Conservation (phyloP, 352 stramenopile genomes). For the Thalassiosira sp. region DNA sequence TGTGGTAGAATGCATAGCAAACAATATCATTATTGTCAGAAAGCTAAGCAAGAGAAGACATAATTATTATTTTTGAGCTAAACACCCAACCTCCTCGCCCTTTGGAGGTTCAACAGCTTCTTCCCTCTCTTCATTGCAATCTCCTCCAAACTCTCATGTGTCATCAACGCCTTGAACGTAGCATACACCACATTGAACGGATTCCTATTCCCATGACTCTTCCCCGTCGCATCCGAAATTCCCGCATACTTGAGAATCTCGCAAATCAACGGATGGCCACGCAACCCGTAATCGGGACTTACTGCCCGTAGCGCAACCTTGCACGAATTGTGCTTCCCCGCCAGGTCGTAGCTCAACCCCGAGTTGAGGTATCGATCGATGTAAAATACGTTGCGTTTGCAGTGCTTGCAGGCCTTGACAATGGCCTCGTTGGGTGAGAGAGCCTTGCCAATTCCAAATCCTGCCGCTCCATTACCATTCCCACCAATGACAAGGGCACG, state of each 20-base stretch:
- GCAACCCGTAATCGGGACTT: slow-evolving; percentile 62
- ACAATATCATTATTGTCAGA: no score
- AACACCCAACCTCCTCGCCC: slow-evolving; percentile 70
- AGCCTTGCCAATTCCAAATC: slow-evolving; percentile 92
- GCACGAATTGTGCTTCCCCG: slow-evolving; percentile 94
- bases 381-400: slow-evolving; percentile 93
- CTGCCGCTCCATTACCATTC: slow-evolving; percentile 90
- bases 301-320: slow-evolving; percentile 88
- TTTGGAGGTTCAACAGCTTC: slow-evolving; percentile 77
- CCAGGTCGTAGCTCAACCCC: slow-evolving; percentile 90
- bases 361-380: slow-evolving; percentile 91
- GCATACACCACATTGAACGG: slow-evolving; percentile 93
- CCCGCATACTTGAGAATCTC: slow-evolving; percentile 87
- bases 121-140: slow-evolving; percentile 90
- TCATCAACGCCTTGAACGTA: slow-evolving; percentile 92
- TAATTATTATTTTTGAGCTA: slow-evolving; percentile 35
- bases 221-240: slow-evolving; percentile 91
- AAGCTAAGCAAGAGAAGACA: no score
- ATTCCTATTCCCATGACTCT: slow-evolving; percentile 92
- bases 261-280: slow-evolving; percentile 74
- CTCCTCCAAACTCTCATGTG: slow-evolving; percentile 92
- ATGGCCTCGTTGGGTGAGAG: slow-evolving; percentile 88
- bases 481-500: slow-evolving; percentile 91
- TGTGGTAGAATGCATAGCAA: no score
- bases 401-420: slow-evolving; percentile 87